Base-by-base conservation (phyloP, 148 eudicot species). In the Pharnaceum exiguum region DNA sequence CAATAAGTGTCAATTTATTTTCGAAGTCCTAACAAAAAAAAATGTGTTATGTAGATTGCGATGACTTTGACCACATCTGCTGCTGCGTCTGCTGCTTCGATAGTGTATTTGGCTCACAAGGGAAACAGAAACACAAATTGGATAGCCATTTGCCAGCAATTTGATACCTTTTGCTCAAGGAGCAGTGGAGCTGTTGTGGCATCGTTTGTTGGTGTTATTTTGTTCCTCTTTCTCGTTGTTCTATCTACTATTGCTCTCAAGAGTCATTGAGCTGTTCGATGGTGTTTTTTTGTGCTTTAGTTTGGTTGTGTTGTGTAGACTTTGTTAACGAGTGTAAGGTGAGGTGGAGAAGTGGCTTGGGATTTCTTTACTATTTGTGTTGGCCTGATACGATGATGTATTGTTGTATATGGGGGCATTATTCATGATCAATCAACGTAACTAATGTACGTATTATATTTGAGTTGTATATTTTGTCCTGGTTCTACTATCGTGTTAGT, bases 111-210 rank as follows among this genome's bases (percentile, higher is more conserved):
- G 79, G 95, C 95, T 16, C 95, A 87, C 69, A 69, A 64, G 4
- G 95, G 95, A 17, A 87, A 84, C 59, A 45, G 71, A 2, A 75
- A 61, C 57, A 69, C 95, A 18, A 84, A 87, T 13, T 87, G 95
- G 95, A 69, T 75, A 0, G 73, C 95, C 1, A 84, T 87, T 5
- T 87, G 95, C 71, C 95, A 84, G 24, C 85, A 87, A 53, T 87
- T 84, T 58, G 71, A 55, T 24, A 73, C 65, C 47, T 87, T 87
- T 62, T 87, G 95, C 71, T 79, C 75, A 57, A 67, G 68, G 57
- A 50, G 63, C 7, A 84, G 90, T 7, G 95, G 87, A 2, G 75
- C 95, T 0, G 83, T 84, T 52, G 85, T 87, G 43, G 90, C 78
- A 3, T 63, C 95, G 0, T 87, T 87, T 49, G 12, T 84, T 17